Percentiles rank a stretch among this genome's conserved stretches.
phyloP scores from a whole-genome alignment of 1,284 basidiomycete genomes.

The Marasmius oreades region DNA sequence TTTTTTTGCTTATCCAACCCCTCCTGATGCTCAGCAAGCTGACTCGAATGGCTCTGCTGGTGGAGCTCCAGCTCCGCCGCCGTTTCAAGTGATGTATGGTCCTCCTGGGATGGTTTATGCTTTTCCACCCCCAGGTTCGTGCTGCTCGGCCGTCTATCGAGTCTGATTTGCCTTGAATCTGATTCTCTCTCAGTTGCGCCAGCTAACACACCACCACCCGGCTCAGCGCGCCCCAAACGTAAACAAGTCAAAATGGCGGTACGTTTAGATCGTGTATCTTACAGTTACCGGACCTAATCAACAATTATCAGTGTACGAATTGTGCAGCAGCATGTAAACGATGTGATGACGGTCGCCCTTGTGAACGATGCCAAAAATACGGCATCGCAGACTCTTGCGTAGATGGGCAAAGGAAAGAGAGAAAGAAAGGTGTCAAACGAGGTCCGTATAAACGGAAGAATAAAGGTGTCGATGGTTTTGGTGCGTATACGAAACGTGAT shows the following conservation, averaged over 20 bases:
- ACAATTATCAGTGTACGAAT: constrained; percentile 62
- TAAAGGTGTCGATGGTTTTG: constrained; percentile 31
- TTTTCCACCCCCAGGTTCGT: constrained; percentile 15
- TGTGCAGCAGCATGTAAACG: constrained; percentile 85
- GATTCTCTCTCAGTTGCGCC: constrained; percentile 16
- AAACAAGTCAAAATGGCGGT: constrained; percentile 90
- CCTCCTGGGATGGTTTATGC: constrained; percentile 14
- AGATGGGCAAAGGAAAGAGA: constrained; percentile 77
- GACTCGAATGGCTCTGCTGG: constrained; percentile 3
- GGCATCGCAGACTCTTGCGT: constrained; percentile 66
- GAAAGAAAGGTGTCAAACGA: constrained; percentile 83
- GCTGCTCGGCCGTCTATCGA: neutral
- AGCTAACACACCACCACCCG: constrained; percentile 25
- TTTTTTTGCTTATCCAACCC: constrained; percentile 14
- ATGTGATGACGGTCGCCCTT: constrained; percentile 78
- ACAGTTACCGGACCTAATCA: neutral
- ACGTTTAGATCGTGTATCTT: constrained; percentile 26
- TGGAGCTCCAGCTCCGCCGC: constrained; percentile 3
- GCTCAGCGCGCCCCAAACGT: constrained; percentile 51
- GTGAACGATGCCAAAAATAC: constrained; percentile 80
- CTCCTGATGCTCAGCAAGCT: constrained; percentile 11
- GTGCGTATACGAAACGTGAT: neutral
- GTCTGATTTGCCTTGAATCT: neutral
- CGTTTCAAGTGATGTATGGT: constrained; percentile 12
- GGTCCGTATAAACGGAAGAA: constrained; percentile 82